Evolutionary conservation across 768 basidiomycete genomes (phyloP), one percentile per base, ranked within the genome.

Genomic region (Mycena metata): DNA sequence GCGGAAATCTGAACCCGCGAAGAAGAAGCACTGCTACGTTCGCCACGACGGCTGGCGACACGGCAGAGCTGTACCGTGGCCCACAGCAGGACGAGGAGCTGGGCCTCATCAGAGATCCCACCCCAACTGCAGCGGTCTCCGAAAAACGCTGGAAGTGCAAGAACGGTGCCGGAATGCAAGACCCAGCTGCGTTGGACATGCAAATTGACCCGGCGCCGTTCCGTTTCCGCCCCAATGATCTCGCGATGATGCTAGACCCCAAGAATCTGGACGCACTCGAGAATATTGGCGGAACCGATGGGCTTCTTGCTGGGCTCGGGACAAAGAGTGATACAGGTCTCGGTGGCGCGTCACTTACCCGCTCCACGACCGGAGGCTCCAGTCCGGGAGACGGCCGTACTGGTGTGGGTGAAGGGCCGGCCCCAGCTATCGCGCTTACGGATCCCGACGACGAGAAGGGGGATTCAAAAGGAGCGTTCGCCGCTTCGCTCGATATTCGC

Each of bases 191-290:
- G 13, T 81, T 84, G 67, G 84, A 88, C 69, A 75, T 79, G n/a
- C 83, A 84, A 64, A 73, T 66, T 3, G 86, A 96, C 76, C 88
- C 91, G 1, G 78, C 86, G 0, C 94, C 95, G 0, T 98, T 97
- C 78, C 76, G 75, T 11, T 90, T 90, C 74, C 90, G 89, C 62
- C 95, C 96, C 0, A 87, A 84, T 68, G 82, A 86, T 56, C 89
- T 98, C 16, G 96, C 96, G 0, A 88, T 89, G 66, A 86, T 98
- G 59, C 89, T 99, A 42, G 96, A 99, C 76, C 96, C 96, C 12
- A 98, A 98, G 80, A 90, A 83, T 67, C 70, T 96, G 13, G 85
- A 90, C 3, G 76, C 84, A 15, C 85, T 99, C 36, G 82, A 82
- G n/a, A 79, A 78, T 12, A 83, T 97, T 42, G 96, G 96, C 19